phyloP scores from a whole-genome alignment of 2,329 filamentous ascomycete species.

The Trichoderma cornu-damae region DNA sequence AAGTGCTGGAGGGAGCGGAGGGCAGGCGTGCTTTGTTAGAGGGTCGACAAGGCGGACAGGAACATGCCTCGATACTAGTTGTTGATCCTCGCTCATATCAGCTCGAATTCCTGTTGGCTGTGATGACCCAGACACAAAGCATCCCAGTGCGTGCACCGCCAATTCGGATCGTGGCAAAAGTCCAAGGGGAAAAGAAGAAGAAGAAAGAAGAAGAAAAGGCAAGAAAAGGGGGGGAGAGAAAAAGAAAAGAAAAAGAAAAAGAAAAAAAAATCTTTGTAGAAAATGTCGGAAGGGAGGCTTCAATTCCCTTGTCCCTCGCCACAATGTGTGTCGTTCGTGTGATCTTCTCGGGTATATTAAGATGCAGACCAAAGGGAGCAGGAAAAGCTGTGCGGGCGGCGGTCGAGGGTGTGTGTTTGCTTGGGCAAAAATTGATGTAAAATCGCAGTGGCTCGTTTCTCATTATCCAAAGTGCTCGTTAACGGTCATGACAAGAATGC shows the following conservation, averaged over 20 bases:
- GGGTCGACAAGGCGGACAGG: conserved; percentile 4
- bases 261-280: background rate
- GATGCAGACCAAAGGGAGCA: background rate
- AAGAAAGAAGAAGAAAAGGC: background rate
- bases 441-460: conserved; percentile 21
- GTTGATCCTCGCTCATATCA: conserved; percentile 62
- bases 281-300: conserved; percentile 1
- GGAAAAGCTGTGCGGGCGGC: conserved; percentile 3
- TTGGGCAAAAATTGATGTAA: conserved; percentile 10
- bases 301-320: conserved; percentile 8
- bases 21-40: conserved; percentile 19
- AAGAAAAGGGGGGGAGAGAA: background rate
- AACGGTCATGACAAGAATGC: conserved; percentile 19
- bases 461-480: conserved; percentile 20
- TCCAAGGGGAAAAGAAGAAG: background rate
- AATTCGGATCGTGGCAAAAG: conserved; percentile 13
- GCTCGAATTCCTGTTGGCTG: conserved; percentile 25
- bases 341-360: conserved; percentile 14
- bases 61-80: conserved; percentile 51
- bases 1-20: conserved; percentile 10
- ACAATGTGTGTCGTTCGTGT: no score
- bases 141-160: conserved; percentile 21
- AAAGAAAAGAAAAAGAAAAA: background rate
- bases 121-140: conserved; percentile 19
- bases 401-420: conserved; percentile 4